phyloP scores from a whole-genome alignment of 176 grass and related monocot species.

The Triticum turgidum region DNA sequence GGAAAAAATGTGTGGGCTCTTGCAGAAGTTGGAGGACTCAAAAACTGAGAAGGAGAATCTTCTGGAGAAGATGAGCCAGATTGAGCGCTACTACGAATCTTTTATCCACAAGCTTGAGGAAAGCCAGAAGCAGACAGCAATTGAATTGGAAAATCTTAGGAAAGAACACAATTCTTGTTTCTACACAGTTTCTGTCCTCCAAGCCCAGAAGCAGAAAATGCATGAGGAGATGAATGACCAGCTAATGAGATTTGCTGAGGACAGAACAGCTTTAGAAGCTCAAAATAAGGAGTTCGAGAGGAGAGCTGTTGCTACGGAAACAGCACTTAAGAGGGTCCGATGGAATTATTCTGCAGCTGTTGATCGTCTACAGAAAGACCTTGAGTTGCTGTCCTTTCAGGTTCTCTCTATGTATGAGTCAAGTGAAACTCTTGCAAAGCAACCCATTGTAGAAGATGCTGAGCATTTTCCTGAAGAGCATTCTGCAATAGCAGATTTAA shows the following conservation, averaged over 20 bases:
- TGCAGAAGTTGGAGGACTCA: constrained; percentile 88
- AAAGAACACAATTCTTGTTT: constrained; percentile 88
- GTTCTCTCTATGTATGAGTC: constrained; percentile 97
- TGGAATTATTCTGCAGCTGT: constrained; percentile 84
- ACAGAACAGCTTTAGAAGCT: constrained; percentile 66
- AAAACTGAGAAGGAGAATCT: constrained; percentile 95
- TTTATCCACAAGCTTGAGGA: constrained; percentile 86
- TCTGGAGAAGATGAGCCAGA: constrained; percentile 85
- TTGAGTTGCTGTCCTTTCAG: constrained; percentile 93
- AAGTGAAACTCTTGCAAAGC: constrained; percentile 88
- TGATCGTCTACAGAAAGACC: constrained; percentile 89
- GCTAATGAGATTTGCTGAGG: constrained; percentile 71
- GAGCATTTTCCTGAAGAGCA: constrained; percentile 48
- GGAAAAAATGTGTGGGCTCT: constrained; percentile 90
- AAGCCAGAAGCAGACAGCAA: constrained; percentile 69
- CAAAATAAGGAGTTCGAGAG: constrained; percentile 88
- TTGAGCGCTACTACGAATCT: constrained; percentile 90
- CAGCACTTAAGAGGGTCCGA: constrained; percentile 77
- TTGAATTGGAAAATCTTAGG: constrained; percentile 86
- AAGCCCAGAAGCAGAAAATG: constrained; percentile 84
- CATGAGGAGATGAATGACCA: constrained; percentile 89
- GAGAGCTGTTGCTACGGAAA: constrained; percentile 82
- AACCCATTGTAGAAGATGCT: constrained; percentile 59
- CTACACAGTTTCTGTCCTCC: constrained; percentile 86
- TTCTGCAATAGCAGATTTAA: constrained; percentile 24